Evolutionary conservation across 2,329 filamentous ascomycete species (phyloP), one percentile per base, ranked within the genome.

Genomic region (Penicillium freii): DNA sequence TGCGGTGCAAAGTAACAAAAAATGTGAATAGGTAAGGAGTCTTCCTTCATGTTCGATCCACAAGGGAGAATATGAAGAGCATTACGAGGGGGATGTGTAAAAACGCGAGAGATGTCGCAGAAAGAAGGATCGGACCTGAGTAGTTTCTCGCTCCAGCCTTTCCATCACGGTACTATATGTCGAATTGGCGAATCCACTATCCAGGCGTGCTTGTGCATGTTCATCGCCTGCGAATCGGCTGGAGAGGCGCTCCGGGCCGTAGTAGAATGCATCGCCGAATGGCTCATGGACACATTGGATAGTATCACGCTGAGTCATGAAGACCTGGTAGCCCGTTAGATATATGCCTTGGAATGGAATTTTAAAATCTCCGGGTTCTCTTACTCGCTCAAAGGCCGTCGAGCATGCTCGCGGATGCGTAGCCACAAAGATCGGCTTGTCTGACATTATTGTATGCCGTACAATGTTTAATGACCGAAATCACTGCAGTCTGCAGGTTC

Each of bases 261-360:
- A 97, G 79, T 97, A 97, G 73, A 93, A 97, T 60, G 92, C 90
- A 77, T 97, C 94, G 53, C 93, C 93, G 76, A 97, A 97, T 5
- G 94, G 94, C 79, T 99, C 94, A 75, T 97, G 94, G 67, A 94
- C 82, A 73, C 91, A 96, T 68, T 88, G 82, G 58, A 97, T 83
- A 53, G 82, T 87, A 70, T 96, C 88, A 66, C 85, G 84, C 66
- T 91, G 89, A 67, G 92, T 96, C 93, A 97, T 97, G 76, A 99
- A 97, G 64, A 97, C 92, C 90, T 94, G 65, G 66, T 23, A 42
- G 45, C 52, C 55, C 38, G 53, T 62, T 38, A 58, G 48, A 45
- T 60, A 44, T 19, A 31, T 31, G 38, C 19, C 17, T 31, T 9
- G 2, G 9, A 27, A 44, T 40, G 17, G 9, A 13, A 42, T 13